Evolutionary conservation across 257 asterid species (phyloP), one percentile per base, ranked within the genome.

Genomic region (Phtheirospermum japonicum): DNA sequence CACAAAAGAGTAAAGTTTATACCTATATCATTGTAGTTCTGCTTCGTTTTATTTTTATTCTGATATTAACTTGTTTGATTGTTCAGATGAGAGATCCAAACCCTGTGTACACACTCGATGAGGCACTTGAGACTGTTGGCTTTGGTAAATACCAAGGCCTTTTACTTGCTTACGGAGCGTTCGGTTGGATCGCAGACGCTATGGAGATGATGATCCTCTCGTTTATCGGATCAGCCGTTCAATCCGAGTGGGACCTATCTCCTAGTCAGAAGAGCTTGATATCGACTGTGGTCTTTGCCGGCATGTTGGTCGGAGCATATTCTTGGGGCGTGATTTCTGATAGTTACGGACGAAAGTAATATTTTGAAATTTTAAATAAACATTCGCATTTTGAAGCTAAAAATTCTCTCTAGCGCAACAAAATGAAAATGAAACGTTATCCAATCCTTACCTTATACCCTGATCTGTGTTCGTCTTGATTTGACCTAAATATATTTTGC

Each of bases 161-260:
- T 43, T 16, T 79, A 40, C 77, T 79, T 50, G 85, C 76, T 40
- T 79, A 76, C 57, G 85, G 82, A 54, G 85, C 77, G 3, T 55
- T 76, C n/a, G 85, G 77, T 31, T 76, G 76, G 76, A 23, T 70
- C n/a, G 67, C 82, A 11, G 85, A 76, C 17, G 72, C 80, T 12
- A 79, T 79, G 82, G 82, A 61, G 75, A 52, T 79, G 68, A 76
- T 79, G 82, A 73, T 79, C 63, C 82, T 76, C 39, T 79, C 82
- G 2, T 76, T 70, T 62, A 31, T 79, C 0, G 85, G 85, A 51
- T 53, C 79, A 16, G 79, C 85, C 0, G 82, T 79, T 70, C 75
- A 79, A 65, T 64, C 75, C 1, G 70, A 79, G 73, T 79, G 82
- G 82, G 30, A 48, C 49, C 66, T 79, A 7, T 76, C 85, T 23